Conservation (phyloP, 164 flowering plant species). For the Magnolia officinalis region DNA sequence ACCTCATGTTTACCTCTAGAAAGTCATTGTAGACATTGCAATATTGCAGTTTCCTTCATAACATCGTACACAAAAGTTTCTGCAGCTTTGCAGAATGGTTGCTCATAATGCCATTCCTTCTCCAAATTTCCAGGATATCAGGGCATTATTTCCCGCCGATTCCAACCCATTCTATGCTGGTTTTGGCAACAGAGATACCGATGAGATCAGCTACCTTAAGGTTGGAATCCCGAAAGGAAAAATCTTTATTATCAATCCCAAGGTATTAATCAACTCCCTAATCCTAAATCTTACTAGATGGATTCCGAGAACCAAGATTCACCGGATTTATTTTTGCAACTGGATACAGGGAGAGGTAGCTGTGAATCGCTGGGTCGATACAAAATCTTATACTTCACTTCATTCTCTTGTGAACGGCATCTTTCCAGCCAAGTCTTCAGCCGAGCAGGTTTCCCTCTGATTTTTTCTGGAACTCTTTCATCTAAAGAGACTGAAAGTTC, state of each 20-base stretch:
- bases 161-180: constrained; percentile 97
- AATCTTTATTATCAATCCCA: constrained; percentile 90
- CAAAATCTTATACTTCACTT: constrained; percentile 74
- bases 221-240: constrained; percentile 95
- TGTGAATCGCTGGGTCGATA: constrained; percentile 67
- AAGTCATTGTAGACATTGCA: neutral
- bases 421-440: constrained; percentile 63
- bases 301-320: neutral
- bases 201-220: constrained; percentile 91
- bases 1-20: neutral
- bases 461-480: neutral
- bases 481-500: neutral
- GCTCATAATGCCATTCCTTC: constrained; percentile 1
- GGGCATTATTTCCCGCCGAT: constrained; percentile 77
- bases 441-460: constrained; percentile 60
- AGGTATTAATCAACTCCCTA: constrained; percentile 42
- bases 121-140: constrained; percentile 59
- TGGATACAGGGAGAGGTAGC: constrained; percentile 70
- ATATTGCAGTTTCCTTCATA: neutral
- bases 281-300: neutral
- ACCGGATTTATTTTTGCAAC: constrained; percentile 4
- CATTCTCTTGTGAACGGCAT: constrained; percentile 81
- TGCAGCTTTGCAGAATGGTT: neutral
- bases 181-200: constrained; percentile 95
- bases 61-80: neutral